A percentile compares a stretch with the other conserved stretches of the same genome.
Evolutionary conservation across 2,329 filamentous ascomycete genomes (phyloP).

Genomic region (Colletotrichum falcatum): DNA sequence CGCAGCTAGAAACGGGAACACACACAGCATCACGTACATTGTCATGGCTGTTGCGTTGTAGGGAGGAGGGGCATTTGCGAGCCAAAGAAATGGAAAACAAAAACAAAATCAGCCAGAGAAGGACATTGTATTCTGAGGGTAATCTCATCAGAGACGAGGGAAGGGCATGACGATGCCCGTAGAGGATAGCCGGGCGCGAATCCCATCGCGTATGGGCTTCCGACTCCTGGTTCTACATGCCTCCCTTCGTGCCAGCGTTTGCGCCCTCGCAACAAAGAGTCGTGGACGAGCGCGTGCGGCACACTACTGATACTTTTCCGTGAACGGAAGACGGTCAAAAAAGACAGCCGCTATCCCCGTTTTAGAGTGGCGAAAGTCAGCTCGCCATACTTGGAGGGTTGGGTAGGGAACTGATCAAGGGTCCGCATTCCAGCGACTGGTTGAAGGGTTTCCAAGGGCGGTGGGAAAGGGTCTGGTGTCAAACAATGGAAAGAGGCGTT

Average conservation of each 20-base stretch:
- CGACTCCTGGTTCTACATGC: conserved; percentile 9
- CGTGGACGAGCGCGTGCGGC: conserved; percentile 27
- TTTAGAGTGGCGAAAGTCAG: conserved; percentile 14
- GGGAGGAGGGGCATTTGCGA: conserved; percentile 37
- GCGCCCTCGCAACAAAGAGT: conserved; percentile 34
- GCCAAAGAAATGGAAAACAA: conserved; percentile 39
- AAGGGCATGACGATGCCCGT: conserved; percentile 19
- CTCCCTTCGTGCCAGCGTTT: conserved; percentile 38
- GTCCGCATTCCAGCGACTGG: conserved; percentile 34
- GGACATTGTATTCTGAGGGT: conserved; percentile 25
- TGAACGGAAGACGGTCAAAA: conserved; percentile 11
- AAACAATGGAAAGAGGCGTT: conserved; percentile 32
- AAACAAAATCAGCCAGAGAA: conserved; percentile 33
- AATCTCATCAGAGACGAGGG: conserved; percentile 29
- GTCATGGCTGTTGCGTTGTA: conserved; percentile 46
- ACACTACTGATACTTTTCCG: conserved; percentile 7
- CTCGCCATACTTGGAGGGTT: conserved; percentile 24
- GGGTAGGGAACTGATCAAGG: conserved; percentile 10
- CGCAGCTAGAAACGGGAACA: conserved; percentile 47
- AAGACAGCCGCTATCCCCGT: conserved; percentile 13
- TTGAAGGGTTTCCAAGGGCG: conserved; percentile 29
- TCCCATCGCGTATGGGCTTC: conserved; percentile 11
- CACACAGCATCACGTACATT: conserved; percentile 45
- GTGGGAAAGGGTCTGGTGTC: conserved; percentile 9
- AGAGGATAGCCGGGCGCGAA: conserved; percentile 28